A percentile compares a stretch with the other conserved stretches of the same genome.
Evolutionary conservation across 768 basidiomycete species (phyloP).

Genomic region (Boletus rubropictus): DNA sequence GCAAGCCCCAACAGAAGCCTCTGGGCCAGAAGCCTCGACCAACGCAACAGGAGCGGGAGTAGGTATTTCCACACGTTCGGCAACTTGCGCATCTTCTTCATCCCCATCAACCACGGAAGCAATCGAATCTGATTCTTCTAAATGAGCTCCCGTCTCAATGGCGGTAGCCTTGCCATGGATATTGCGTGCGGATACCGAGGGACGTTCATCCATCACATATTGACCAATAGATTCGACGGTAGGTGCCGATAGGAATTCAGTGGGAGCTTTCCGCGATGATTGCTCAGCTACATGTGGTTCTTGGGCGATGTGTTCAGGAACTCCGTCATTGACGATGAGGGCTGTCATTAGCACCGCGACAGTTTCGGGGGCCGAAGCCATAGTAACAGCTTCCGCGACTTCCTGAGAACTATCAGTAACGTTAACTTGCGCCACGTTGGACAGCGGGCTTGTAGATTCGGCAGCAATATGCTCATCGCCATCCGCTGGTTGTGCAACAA

Average conservation of each 20-base stretch:
- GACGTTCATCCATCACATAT: slow-evolving; percentile 4
- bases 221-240: slow-evolving; percentile 2
- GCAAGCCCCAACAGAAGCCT: neutral
- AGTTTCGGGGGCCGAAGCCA: neutral
- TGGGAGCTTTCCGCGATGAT: slow-evolving; percentile 3
- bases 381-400: slow-evolving; percentile 3
- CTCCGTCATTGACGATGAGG: neutral
- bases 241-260: slow-evolving; percentile 4
- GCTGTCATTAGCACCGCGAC: neutral
- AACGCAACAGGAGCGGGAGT: slow-evolving; percentile 11
- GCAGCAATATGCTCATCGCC: neutral
- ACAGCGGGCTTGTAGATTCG: neutral
- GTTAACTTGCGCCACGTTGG: slow-evolving; percentile 2
- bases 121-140: slow-evolving; percentile 4
- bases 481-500: neutral
- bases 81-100: slow-evolving; percentile 10
- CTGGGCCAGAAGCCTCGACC: slow-evolving; percentile 13
- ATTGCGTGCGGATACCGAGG: neutral
- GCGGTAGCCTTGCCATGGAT: neutral
- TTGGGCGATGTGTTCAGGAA: neutral
- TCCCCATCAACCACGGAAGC: neutral
- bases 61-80: slow-evolving; percentile 9
- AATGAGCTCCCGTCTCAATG: slow-evolving; percentile 12
- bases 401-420: slow-evolving; percentile 3
- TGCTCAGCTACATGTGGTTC: slow-evolving; percentile 3